phyloP scores from a whole-genome alignment of 169 alveolate genomes.

The Ichthyophthirius multifiliis region DNA sequence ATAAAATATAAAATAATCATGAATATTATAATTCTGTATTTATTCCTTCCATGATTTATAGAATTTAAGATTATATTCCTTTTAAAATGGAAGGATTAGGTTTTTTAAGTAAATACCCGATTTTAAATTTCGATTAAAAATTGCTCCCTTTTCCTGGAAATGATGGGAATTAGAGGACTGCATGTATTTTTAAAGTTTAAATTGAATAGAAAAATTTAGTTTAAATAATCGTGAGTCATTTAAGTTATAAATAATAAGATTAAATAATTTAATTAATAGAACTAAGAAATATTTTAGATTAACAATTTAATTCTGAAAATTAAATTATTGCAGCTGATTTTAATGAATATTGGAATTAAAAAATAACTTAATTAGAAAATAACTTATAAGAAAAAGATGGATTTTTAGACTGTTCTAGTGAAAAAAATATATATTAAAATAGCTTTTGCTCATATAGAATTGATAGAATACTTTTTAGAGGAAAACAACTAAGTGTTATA shows the following conservation, averaged over 20 bases:
- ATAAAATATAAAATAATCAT: neutral
- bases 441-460: neutral
- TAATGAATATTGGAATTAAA: neutral
- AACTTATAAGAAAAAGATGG: neutral
- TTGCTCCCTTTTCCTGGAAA: neutral
- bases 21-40: neutral
- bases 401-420: neutral
- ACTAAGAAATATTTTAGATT: neutral
- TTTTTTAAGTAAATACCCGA: neutral
- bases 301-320: neutral
- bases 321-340: neutral
- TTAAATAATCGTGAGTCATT: neutral
- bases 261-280: neutral
- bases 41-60: neutral
- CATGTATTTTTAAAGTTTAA: neutral
- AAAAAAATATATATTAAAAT: neutral
- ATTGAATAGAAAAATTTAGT: neutral
- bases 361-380: neutral
- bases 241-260: neutral
- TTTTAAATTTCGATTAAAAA: neutral
- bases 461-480: constrained; percentile 2
- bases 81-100: neutral
- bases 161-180: neutral
- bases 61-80: neutral
- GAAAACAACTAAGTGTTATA: neutral